Evolutionary conservation across 208 protist genomes (phyloP), one percentile per base, ranked within the genome.

Genomic region (Trichomonas vaginalis): DNA sequence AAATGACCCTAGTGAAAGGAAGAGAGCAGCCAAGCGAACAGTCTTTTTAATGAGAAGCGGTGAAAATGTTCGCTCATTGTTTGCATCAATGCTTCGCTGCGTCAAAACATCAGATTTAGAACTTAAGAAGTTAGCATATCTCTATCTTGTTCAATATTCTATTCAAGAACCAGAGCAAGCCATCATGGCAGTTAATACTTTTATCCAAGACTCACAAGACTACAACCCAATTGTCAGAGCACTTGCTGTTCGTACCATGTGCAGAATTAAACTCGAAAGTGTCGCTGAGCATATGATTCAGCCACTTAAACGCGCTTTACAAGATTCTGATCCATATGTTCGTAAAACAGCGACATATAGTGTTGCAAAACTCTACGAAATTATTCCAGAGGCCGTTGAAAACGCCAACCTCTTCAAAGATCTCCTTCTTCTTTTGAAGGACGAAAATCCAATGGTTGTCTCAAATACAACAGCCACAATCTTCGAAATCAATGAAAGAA

Each of bases 351-450:
- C 99, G 10, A 99, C 98, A 17, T 97, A 99, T 47, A 98, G 98
- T 95, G 98, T 99, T 83, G 97, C 99, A 15, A 99, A 99, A 97
- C 96, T 99, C 15, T 99, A 98, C 96, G 98, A 98, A 96, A 98
- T 99, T 46, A 98, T 98, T 87, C 97, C 98, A 40, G 97, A 98
- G 40, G 96, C 98, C 2, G 98, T 98, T 1, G 96, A 98, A 70
- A 98, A 99, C 37, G 97, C 97, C 49, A 98, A 98, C 40, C 97
- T 98, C 42, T 70, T 98, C 49, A 95, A 98, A n/a, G 96, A 96
- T 79, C 95, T 98, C 6, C 51, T 92, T 40, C 97, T 98, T 48
- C 96, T 99, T 87, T 97, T 99, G 3, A 96, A 96, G 37, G 99
- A 99, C 97, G 96, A 97, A 88, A 99, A 99, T 97, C 98, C 98